Percentiles rank a stretch among this genome's conserved stretches.
Evolutionary conservation across 495 filamentous ascomycete species (phyloP).

Genomic region (Neurospora intermedia): DNA sequence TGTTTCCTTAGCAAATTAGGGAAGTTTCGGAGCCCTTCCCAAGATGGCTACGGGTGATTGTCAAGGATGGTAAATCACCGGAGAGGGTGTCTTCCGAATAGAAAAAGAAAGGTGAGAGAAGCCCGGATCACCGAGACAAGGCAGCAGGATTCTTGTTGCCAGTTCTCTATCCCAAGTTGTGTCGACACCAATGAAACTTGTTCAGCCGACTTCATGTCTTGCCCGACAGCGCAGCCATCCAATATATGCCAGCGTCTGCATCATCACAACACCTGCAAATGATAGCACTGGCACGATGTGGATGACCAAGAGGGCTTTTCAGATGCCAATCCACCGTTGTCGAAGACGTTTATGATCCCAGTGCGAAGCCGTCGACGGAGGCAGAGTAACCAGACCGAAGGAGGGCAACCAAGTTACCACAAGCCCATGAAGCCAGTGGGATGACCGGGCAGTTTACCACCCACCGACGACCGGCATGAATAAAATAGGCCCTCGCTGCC

Average conservation of each 20-base stretch:
- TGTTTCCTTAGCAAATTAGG: neutral
- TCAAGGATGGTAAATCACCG: neutral
- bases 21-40: neutral
- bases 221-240: neutral
- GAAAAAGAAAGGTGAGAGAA: neutral
- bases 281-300: neutral
- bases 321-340: neutral
- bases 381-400: neutral
- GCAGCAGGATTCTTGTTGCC: neutral
- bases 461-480: neutral
- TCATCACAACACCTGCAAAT: neutral
- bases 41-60: neutral
- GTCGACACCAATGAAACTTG: neutral
- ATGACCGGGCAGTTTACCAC: neutral
- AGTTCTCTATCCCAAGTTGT: neutral
- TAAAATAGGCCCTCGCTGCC: neutral
- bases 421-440: neutral
- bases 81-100: neutral
- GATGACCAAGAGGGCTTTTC: neutral
- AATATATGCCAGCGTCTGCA: neutral
- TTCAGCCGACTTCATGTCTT: neutral
- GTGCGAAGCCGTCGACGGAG: neutral
- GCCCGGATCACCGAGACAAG: neutral
- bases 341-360: neutral
- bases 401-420: neutral